Conservation (phyloP, 1,139 yeast species). For the Hanseniaspora uvarum region DNA sequence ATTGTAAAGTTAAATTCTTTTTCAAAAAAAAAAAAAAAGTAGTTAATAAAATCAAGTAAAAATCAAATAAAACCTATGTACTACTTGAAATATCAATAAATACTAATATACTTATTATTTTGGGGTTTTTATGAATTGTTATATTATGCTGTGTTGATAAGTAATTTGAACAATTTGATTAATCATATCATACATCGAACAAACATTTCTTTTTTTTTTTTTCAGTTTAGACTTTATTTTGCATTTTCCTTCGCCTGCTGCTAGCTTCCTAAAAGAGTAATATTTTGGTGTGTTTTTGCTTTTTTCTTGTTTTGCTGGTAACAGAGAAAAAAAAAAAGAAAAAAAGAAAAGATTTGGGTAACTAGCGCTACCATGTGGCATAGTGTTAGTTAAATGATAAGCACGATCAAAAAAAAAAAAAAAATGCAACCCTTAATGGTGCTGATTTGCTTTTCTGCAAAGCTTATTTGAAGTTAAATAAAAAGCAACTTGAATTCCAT, state of each 20-base stretch:
- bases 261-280: not conserved
- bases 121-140: too few species aligned
- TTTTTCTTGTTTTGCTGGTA: not conserved
- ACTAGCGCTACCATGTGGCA: not conserved
- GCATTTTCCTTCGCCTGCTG: not conserved
- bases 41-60: not conserved
- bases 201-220: not conserved
- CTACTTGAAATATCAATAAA: too few species aligned
- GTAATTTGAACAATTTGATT: too few species aligned
- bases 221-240: not conserved
- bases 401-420: not conserved
- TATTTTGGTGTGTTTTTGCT: not conserved
- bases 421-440: not conserved
- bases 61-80: too few species aligned
- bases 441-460: too few species aligned
- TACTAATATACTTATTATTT: too few species aligned
- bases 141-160: too few species aligned
- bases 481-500: too few species aligned
- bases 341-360: not conserved
- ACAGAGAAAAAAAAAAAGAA: not conserved
- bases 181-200: too few species aligned
- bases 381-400: not conserved
- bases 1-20: too few species aligned
- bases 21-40: not conserved
- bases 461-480: too few species aligned